Evolutionary conservation across 2,329 filamentous ascomycete genomes (phyloP), one percentile per base, ranked within the genome.

Genomic region (Colletotrichum brevisporum): DNA sequence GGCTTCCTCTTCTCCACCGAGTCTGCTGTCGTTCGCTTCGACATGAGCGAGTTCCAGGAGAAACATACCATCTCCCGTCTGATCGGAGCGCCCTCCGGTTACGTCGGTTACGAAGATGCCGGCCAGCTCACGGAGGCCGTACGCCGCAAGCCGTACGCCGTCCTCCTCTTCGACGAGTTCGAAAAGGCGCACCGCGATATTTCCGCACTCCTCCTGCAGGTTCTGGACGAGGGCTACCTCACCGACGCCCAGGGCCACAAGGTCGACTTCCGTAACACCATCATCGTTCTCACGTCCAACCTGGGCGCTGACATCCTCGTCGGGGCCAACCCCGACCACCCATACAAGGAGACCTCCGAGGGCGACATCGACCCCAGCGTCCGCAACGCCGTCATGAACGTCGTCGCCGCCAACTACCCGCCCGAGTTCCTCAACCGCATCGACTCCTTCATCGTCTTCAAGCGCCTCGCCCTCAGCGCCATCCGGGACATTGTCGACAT

Each of bases 1-100:
- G 89, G 88, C 67, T 98, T 98, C 83, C 85, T 99, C 45, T 99
- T 98, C 82, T 96, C 93, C 0, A 97, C 94, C 1, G 94, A 97
- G 75, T 90, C 90, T 31, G 95, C 96, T 3, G 94, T 99, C 27
- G 90, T 98, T 41, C 89, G 96, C 41, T 98, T 98, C 80, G 96
- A 98, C 80, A 98, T 98, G 96, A 94, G 91, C 75, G 96, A 99
- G 77, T 98, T 98, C 79, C 94, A 97, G 77, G 96, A 98, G 78
- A 97, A 97, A 80, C 95, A 98, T 78, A 98, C 96, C 4, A 93
- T 98, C 64, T 97, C 94, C 31, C 89, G 95, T 18, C 88, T 98
- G 39, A 98, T 98, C 73, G 96, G 96, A 52, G 92, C 93, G 3
- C 96, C 96, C 0, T 95, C 96, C 6, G 95, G 95, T 24, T 98